These are phyloP conservation scores for Penicillium crustosum DNA, from an alignment of 2,329 filamentous ascomycete genomes.

Conservation along the genomic window DNA sequence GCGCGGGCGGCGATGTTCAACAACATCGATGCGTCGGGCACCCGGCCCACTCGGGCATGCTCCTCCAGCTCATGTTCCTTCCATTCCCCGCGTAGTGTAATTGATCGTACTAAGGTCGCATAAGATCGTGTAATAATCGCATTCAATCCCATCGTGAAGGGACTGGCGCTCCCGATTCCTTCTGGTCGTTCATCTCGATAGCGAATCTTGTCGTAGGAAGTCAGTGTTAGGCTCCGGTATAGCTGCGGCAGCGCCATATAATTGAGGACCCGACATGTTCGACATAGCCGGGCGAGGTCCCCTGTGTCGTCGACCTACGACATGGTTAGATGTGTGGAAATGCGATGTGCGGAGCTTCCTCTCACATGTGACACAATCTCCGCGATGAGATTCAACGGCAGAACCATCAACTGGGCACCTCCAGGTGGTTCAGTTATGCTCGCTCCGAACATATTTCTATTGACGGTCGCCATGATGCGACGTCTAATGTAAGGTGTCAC, in stretches of 20 bases:
- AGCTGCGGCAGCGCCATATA: slow-evolving; percentile 65
- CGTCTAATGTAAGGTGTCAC: slow-evolving; percentile 25
- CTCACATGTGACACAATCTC: slow-evolving; percentile 57
- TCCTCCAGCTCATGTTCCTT: slow-evolving; percentile 58
- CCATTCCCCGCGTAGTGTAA: slow-evolving; percentile 58
- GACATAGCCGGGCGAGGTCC: slow-evolving; percentile 60
- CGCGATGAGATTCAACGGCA: slow-evolving; percentile 60
- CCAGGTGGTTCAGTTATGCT: slow-evolving; percentile 34
- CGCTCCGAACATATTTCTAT: slow-evolving; percentile 44
- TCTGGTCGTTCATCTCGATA: slow-evolving; percentile 59
- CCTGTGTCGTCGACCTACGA: slow-evolving; percentile 57
- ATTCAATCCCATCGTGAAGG: slow-evolving; percentile 63
- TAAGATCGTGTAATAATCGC: slow-evolving; percentile 59
- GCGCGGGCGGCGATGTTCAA: slow-evolving; percentile 61
- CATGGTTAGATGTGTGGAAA: slow-evolving; percentile 6
- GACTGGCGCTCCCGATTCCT: slow-evolving; percentile 62
- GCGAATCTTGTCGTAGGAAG: slow-evolving; percentile 59
- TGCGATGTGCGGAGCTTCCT: not conserved
- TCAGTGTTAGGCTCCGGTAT: slow-evolving; percentile 57
- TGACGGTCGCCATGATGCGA: slow-evolving; percentile 45
- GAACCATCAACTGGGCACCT: slow-evolving; percentile 36
- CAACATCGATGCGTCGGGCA: slow-evolving; percentile 65
- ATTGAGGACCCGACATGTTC: slow-evolving; percentile 61
- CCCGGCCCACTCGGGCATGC: slow-evolving; percentile 56
- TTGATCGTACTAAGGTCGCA: slow-evolving; percentile 53